Evolutionary conservation across 495 filamentous ascomycete genomes (phyloP).

Genomic region (Podospora anserina): DNA sequence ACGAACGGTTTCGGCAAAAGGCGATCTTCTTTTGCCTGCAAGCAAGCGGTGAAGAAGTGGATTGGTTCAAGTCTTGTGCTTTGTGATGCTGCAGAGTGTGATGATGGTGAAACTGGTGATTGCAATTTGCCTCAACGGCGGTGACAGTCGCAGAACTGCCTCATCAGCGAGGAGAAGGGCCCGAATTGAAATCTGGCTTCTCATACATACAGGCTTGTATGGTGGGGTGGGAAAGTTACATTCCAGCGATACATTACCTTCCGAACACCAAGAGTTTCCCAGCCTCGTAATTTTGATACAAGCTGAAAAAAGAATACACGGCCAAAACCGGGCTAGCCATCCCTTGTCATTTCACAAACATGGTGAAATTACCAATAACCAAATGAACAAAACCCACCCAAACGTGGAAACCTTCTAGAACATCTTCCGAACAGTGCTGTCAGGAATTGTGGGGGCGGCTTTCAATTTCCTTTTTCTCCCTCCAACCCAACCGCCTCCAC

Average conservation of each 20-base stretch:
- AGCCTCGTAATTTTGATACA: not conserved
- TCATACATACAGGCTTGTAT: not conserved
- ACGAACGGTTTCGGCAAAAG: not conserved
- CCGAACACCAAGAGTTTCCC: not conserved
- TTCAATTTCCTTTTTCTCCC: not conserved
- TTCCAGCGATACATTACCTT: not conserved
- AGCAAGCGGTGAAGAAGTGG: not conserved
- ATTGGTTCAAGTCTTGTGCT: not conserved
- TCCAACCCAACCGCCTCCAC: not conserved
- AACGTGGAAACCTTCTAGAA: not conserved
- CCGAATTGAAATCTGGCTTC: not conserved
- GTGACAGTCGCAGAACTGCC: not conserved
- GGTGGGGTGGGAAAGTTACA: not conserved
- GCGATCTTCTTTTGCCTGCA: not conserved
- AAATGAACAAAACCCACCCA: not conserved
- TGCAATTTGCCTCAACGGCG: not conserved
- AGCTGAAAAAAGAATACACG: not conserved
- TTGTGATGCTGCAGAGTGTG: not conserved
- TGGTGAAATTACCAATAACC: not conserved
- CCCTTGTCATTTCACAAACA: not conserved
- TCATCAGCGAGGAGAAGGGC: not conserved
- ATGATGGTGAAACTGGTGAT: not conserved
- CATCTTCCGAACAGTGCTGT: not conserved
- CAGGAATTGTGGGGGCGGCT: not conserved
- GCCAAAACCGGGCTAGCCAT: not conserved